phyloP scores from a whole-genome alignment of 2,329 filamentous ascomycete genomes.

The Fusarium aywerte region DNA sequence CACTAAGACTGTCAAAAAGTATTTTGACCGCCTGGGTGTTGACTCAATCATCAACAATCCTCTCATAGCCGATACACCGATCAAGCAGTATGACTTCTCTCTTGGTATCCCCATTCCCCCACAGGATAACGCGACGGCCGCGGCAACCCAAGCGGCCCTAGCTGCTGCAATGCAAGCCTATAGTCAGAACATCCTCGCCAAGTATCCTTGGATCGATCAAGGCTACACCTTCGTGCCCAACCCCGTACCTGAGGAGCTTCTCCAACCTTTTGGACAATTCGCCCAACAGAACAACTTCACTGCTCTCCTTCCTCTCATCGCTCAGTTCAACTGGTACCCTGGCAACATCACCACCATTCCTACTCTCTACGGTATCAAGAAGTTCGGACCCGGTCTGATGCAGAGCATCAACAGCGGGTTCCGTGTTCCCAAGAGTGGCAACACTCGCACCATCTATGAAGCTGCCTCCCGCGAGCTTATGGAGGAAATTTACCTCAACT shows the following conservation, averaged over 20 bases:
- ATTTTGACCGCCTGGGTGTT: conserved; percentile 28
- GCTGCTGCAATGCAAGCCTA: conserved; percentile 18
- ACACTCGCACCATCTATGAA: conserved; percentile 25
- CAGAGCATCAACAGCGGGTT: conserved; percentile 16
- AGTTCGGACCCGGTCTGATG: conserved; percentile 27
- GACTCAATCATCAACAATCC: not conserved
- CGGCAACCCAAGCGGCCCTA: conserved; percentile 1
- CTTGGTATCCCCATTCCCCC: conserved; percentile 32
- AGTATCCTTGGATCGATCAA: conserved; percentile 39
- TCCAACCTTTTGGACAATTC: conserved; percentile 32
- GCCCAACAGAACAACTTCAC: conserved; percentile 29
- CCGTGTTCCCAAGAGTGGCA: conserved; percentile 13
- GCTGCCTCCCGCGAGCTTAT: conserved; percentile 18
- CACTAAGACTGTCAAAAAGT: conserved; percentile 24
- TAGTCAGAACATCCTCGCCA: conserved; percentile 18
- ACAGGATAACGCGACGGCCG: not conserved
- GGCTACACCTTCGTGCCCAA: conserved; percentile 27
- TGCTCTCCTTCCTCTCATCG: conserved; percentile 21
- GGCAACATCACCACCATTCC: conserved; percentile 31
- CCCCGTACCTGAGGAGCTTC: conserved; percentile 34
- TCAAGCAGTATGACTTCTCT: conserved; percentile 32
- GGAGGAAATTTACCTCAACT: conserved; percentile 14
- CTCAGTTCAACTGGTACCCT: conserved; percentile 35
- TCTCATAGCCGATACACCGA: not conserved
- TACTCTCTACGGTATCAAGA: conserved; percentile 37